Evolutionary conservation across 768 basidiomycete species (phyloP).

Genomic region (Suillus luteus): DNA sequence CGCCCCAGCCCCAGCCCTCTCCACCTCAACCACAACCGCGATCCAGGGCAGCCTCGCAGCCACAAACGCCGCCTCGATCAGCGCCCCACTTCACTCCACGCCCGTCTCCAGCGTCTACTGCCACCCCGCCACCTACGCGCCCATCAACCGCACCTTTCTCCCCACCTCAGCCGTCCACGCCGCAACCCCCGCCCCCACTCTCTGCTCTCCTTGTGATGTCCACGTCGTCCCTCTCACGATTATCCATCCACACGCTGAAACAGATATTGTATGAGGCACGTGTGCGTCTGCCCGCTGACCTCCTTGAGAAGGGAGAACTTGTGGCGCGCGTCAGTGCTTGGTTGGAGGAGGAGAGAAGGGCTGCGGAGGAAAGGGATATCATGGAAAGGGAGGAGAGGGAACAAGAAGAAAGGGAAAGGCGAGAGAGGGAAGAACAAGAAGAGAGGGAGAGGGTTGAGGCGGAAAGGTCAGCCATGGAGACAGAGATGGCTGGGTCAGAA

Average conservation of each 20-base stretch:
- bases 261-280: constrained; percentile 79
- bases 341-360: constrained; percentile 64
- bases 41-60: constrained; percentile 22
- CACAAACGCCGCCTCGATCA: not conserved
- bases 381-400: constrained; percentile 26
- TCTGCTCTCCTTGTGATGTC: constrained; percentile 70
- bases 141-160: constrained; percentile 19
- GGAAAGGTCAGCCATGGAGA: constrained; percentile 1
- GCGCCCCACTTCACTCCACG: constrained; percentile 8
- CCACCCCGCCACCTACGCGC: constrained; percentile 21
- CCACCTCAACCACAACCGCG: constrained; percentile 18
- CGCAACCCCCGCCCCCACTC: constrained; percentile 47
- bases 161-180: constrained; percentile 37
- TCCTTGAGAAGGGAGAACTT: constrained; percentile 89
- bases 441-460: constrained; percentile 18
- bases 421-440: constrained; percentile 11
- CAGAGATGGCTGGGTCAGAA: constrained; percentile 7
- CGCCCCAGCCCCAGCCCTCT: not conserved
- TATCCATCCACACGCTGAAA: constrained; percentile 78
- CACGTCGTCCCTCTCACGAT: constrained; percentile 50
- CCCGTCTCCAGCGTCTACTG: constrained; percentile 8
- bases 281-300: constrained; percentile 49
- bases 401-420: constrained; percentile 20
- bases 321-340: constrained; percentile 67
- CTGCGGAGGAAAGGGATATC: constrained; percentile 40